A percentile compares a stretch with the other conserved stretches of the same genome.
Conservation (phyloP, 345 rosid genomes). For the Dipteronia sinensis region DNA sequence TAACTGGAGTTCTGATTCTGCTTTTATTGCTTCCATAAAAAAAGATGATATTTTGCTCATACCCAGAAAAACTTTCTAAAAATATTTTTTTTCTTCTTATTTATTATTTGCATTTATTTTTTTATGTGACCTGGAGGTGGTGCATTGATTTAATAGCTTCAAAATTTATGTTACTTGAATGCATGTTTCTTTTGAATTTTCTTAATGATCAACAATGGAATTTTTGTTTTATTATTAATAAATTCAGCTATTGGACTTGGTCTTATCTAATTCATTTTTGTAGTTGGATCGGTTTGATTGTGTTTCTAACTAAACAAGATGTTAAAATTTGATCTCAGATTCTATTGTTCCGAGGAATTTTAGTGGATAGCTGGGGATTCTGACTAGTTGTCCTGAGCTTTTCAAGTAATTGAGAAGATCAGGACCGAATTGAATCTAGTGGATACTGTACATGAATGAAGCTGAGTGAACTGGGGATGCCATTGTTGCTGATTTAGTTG, state of each 20-base stretch:
- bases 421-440: neutral
- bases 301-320: neutral
- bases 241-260: neutral
- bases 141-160: neutral
- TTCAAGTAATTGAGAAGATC: conserved; percentile 8
- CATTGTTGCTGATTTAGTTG: neutral
- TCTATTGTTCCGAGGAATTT: conserved; percentile 4
- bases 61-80: neutral
- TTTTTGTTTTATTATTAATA: neutral
- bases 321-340: conserved; percentile 9
- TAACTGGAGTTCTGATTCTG: conserved; percentile 8
- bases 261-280: neutral
- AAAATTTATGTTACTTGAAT: neutral
- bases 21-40: neutral
- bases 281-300: neutral
- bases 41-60: neutral
- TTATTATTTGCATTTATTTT: neutral
- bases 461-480: conserved; percentile 6
- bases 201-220: neutral
- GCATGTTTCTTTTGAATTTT: neutral
- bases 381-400: conserved; percentile 2
- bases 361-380: neutral
- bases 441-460: neutral
- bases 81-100: neutral
- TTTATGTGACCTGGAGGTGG: neutral